Base-by-base conservation (phyloP, 495 filamentous ascomycete species). In the Aspergillus baeticus region DNA sequence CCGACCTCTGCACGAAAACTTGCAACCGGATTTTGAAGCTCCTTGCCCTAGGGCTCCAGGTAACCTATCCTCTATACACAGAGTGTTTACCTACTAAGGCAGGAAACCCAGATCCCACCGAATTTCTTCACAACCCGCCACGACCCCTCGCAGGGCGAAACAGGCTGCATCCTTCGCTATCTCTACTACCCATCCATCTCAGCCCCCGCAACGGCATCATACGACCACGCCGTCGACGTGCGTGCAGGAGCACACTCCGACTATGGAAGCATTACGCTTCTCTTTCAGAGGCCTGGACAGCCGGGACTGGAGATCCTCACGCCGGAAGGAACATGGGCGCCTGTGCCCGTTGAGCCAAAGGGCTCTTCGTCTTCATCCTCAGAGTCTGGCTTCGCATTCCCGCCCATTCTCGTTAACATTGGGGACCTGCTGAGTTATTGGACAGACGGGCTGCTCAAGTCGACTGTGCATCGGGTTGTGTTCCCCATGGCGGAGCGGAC, bases 351-450 rank as follows among this genome's bases (percentile, higher is more conserved):
- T n/a, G 63, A 69, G 10, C 77, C 76, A 13, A 18, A 11, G n/a
- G 11, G 31, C 18, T 23, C 8, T 14, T 20, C 18, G 34, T 6
- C 14, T n/a, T 7, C 72, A 81, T 13, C 36, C 53, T 13, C 34
- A 39, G 26, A 49, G 6, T 15, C 10, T 8, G 60, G 52, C 17
- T 83, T 83, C 61, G 70, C 76, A 1, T 76, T 79, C 37, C 87
- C 89, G 22, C 91, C 94, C 0, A 91, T 98, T 37, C 76, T 97
- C 13, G 84, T 97, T 22, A 98, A 98, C 63, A 92, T 96, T 31
- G 94, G 92, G 2, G 94, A 98, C 65, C 64, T 96, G 44, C 82
- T 98, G 5, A 86, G 83, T 18, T 91, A 95, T 63, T 98, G 94
- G 94, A 97, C 94, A 1, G 84, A 86, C 48, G 91, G 91, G 2